A percentile compares a stretch with the other conserved stretches of the same genome.
Conservation (phyloP, 2,329 filamentous ascomycete genomes). For the Akanthomyces lecanii region DNA sequence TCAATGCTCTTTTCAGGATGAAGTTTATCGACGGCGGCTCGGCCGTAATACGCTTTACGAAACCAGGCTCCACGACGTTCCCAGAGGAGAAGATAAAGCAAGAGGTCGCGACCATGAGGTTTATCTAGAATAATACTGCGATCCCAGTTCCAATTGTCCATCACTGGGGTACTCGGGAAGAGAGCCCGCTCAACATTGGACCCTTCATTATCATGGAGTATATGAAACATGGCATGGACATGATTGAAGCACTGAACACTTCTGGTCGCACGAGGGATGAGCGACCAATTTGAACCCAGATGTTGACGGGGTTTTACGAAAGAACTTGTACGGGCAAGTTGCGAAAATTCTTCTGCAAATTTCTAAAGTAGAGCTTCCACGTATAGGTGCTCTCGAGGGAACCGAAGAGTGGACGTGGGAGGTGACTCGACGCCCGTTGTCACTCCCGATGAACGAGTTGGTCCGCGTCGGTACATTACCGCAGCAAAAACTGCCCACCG, state of each 20-base stretch:
- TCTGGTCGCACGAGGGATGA: not conserved
- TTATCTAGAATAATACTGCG: conserved; percentile 18
- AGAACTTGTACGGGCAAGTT: not conserved
- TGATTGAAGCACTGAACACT: not conserved
- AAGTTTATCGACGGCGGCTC: not conserved
- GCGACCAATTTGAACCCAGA: not conserved
- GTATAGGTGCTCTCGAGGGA: not conserved
- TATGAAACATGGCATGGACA: conserved; percentile 10
- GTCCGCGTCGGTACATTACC: not conserved
- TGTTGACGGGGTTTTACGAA: not conserved
- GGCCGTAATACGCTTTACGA: conserved; percentile 13
- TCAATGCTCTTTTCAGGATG: conserved; percentile 3
- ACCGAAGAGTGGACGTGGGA: not conserved
- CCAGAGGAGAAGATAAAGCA: conserved; percentile 18
- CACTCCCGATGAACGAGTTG: not conserved
- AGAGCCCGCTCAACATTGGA: conserved; percentile 19
- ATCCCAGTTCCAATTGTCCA: conserved; percentile 19
- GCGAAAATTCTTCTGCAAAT: not conserved
- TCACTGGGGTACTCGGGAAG: conserved; percentile 18
- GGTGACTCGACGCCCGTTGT: not conserved
- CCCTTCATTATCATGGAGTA: conserved; percentile 21
- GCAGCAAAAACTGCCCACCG: not conserved
- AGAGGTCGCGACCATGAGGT: conserved; percentile 18
- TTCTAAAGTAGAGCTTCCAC: not conserved
- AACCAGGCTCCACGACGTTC: conserved; percentile 17